Base-by-base conservation (phyloP, 176 grass and related monocot species). In the Guadua angustifolia region DNA sequence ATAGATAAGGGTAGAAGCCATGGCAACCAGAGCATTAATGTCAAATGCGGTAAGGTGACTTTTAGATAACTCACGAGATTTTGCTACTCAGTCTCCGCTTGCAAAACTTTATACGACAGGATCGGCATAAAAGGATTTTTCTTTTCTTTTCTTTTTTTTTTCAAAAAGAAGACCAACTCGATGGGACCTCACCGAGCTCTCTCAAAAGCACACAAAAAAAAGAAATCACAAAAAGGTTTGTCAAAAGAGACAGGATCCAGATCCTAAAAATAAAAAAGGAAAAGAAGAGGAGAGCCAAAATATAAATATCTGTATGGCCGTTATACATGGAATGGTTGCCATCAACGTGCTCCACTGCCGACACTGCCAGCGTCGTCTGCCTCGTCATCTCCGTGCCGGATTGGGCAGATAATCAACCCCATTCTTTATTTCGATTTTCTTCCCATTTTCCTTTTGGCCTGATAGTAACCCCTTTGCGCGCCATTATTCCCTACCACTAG, bases 401-500 rank as follows among this genome's bases (percentile, higher is more conserved):
- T 74, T 47, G 58, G 19, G 81, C 58, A 73, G 55, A 73, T 63
- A 83, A 53, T 83, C 32, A 73, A 65, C 18, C 46, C 21, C 0
- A 0, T 67, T 52, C 26, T 9, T 39, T 45, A 42, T 43, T 5
- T 29, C 15, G 12, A 65, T 74, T 52, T 64, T 21, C 26, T 25
- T 64, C 57, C 55, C 69, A 2, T 65, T 74, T 26, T n/a, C 4
- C 32, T 57, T 25, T 16, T 1, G 24, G 16, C 19, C 11, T 52
- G 18, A 65, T 36, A 39, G 35, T 69, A 63, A 39, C 55, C 56
- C 57, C 17, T 38, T 40, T 19, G 44, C 13, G 15, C 56, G 19
- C 81, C 69, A 83, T 83, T 73, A 73, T 74, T 74, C 70, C 82
- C 47, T 44, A 56, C 82, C 71, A 65, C 46, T n/a, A 70, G 79